Evolutionary conservation across 2,329 filamentous ascomycete species (phyloP).

Genomic region (Penicillium corylophilum): DNA sequence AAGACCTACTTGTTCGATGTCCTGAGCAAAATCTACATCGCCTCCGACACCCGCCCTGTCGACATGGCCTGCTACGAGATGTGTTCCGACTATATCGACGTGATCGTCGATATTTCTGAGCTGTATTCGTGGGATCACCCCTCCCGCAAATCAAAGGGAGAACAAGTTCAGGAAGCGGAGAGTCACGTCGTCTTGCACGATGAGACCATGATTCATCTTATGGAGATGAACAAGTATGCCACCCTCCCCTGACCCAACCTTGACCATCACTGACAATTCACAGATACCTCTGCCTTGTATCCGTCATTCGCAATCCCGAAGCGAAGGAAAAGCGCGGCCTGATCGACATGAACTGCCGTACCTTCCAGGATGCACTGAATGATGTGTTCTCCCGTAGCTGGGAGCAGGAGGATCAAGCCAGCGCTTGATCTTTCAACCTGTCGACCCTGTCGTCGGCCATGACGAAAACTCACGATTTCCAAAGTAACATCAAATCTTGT

Average conservation of each 20-base stretch:
- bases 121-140: constrained; percentile 76
- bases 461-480: not conserved
- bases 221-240: constrained; percentile 65
- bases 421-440: constrained; percentile 1
- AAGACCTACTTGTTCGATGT: constrained; percentile 99
- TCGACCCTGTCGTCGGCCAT: not conserved
- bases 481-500: not conserved
- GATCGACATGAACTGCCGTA: constrained; percentile 66
- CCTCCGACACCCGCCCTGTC: constrained; percentile 87
- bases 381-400: constrained; percentile 58
- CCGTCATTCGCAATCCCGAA: constrained; percentile 64
- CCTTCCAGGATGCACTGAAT: constrained; percentile 62
- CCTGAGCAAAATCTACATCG: constrained; percentile 97
- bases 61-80: constrained; percentile 98
- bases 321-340: constrained; percentile 63
- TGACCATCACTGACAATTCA: constrained; percentile 9
- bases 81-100: constrained; percentile 97
- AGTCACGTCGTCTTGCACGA: constrained; percentile 63
- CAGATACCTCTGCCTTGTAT: constrained; percentile 64
- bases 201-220: constrained; percentile 62
- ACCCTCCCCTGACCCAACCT: not conserved
- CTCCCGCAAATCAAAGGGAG: constrained; percentile 41
- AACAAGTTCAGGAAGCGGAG: constrained; percentile 57
- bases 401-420: constrained; percentile 40
- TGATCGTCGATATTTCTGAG: constrained; percentile 95